Percentiles rank a stretch among this genome's conserved stretches.
Conservation (phyloP, 2,329 filamentous ascomycete genomes). For the Tolypocladium ovalisporum region DNA sequence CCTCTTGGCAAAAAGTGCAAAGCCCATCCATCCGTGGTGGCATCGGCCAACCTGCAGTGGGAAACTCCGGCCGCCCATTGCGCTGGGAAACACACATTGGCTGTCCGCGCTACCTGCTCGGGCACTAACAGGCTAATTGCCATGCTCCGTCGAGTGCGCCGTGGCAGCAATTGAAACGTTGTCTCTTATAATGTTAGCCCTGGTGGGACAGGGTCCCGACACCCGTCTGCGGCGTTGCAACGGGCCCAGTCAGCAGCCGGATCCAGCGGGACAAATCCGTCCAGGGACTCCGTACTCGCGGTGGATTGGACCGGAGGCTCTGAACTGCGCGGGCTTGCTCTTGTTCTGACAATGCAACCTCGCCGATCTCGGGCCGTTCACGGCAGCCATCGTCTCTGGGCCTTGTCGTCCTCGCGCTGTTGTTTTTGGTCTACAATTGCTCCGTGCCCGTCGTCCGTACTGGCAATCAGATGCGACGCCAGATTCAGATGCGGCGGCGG, state of each 20-base stretch:
- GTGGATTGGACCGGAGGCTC: background rate
- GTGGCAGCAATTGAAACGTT: background rate
- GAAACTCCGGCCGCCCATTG: background rate
- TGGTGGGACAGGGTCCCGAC: background rate
- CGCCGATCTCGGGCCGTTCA: background rate
- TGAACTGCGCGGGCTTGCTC: background rate
- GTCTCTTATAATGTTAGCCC: background rate
- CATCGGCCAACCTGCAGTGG: background rate
- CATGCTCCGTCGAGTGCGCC: background rate
- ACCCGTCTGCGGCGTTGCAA: background rate
- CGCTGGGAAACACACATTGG: too few species aligned
- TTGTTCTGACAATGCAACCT: too few species aligned
- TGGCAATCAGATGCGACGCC: background rate
- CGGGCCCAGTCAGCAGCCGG: background rate
- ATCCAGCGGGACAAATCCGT: background rate
- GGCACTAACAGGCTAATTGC: background rate
- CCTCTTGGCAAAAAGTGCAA: background rate
- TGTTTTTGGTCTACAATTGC: background rate
- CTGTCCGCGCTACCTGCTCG: background rate
- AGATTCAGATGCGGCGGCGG: background rate
- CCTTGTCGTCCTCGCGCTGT: background rate
- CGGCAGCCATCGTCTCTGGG: background rate
- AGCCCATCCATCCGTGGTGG: background rate
- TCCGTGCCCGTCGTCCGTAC: background rate
- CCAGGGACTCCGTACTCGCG: background rate